Conservation (phyloP, 176 grass and related monocot genomes). For the Cocos nucifera region DNA sequence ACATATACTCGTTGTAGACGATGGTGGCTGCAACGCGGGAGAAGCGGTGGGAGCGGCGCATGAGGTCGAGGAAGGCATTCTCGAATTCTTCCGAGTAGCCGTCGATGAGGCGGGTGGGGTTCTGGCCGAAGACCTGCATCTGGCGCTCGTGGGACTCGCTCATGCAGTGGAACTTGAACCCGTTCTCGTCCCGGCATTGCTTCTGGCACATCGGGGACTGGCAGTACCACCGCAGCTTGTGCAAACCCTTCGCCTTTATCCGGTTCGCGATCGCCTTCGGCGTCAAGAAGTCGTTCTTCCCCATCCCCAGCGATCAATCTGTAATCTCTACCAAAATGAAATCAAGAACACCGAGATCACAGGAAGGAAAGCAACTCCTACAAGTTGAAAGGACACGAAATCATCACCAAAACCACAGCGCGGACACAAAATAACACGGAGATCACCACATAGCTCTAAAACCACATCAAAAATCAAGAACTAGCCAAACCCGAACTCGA, state of each 20-base stretch:
- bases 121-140: conserved; percentile 92
- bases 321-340: too few relatives aligned
- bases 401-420: too few relatives aligned
- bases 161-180: conserved; percentile 95
- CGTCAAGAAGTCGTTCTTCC: conserved; percentile 81
- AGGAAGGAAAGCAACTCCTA: too few relatives aligned
- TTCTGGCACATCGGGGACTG: conserved; percentile 99
- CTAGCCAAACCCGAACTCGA: too few relatives aligned
- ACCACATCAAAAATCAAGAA: too few relatives aligned
- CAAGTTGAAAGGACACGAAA: too few relatives aligned
- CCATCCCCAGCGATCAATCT: conserved; percentile 27
- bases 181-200: conserved; percentile 86
- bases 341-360: too few relatives aligned
- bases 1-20: conserved; percentile 83
- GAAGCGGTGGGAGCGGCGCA: conserved; percentile 70
- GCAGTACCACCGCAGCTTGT: conserved; percentile 94
- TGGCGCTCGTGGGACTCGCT: conserved; percentile 91
- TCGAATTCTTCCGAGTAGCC: conserved; percentile 85
- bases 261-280: conserved; percentile 82
- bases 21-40: conserved; percentile 84
- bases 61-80: conserved; percentile 37
- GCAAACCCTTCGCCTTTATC: conserved; percentile 89
- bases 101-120: conserved; percentile 48
- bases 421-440: too few relatives aligned
- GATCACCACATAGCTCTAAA: too few relatives aligned